These are phyloP conservation scores for Pseudocercospora cruenta DNA, from an alignment of 2,329 filamentous ascomycete species.

Conservation along the genomic window DNA sequence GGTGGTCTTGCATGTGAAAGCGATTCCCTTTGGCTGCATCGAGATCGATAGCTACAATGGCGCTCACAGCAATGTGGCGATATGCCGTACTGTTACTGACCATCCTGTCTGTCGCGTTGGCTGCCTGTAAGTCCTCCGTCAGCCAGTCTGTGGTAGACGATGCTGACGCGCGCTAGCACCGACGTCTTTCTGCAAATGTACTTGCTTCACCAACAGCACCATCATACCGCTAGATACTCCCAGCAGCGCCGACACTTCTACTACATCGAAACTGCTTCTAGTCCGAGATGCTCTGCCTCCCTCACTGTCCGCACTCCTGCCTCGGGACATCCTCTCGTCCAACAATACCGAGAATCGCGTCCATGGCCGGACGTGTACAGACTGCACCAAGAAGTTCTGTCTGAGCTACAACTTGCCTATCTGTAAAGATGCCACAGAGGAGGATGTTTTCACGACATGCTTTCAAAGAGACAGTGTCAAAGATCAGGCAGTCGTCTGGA, in stretches of 20 bases:
- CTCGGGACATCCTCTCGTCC: conserved; percentile 12
- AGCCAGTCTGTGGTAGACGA: background rate
- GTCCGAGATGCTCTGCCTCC: conserved; percentile 22
- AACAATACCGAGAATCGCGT: conserved; percentile 24
- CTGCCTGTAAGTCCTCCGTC: conserved; percentile 44
- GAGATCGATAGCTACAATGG: conserved; percentile 14
- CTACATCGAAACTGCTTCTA: conserved; percentile 22
- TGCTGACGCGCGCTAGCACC: conserved; percentile 44
- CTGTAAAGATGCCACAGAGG: conserved; percentile 63
- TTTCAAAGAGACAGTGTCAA: conserved; percentile 71
- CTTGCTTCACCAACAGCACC: conserved; percentile 68
- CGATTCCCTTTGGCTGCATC: conserved; percentile 1
- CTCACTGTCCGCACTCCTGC: conserved; percentile 11
- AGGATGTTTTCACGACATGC: conserved; percentile 68
- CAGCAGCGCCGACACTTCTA: conserved; percentile 28
- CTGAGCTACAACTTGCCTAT: conserved; percentile 64
- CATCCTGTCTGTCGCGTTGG: conserved; percentile 45
- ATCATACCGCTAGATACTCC: conserved; percentile 66
- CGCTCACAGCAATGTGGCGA: conserved; percentile 23
- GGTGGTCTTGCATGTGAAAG: conserved; percentile 17
- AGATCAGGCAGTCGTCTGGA: conserved; percentile 66
- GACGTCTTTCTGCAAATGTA: conserved; percentile 73
- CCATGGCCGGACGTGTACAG: conserved; percentile 57
- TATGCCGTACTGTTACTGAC: conserved; percentile 35
- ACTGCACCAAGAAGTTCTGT: conserved; percentile 71